A percentile compares a stretch with the other conserved stretches of the same genome.
Conservation (phyloP, 208 protist species). For the Acanthamoeba lenticulata region DNA sequence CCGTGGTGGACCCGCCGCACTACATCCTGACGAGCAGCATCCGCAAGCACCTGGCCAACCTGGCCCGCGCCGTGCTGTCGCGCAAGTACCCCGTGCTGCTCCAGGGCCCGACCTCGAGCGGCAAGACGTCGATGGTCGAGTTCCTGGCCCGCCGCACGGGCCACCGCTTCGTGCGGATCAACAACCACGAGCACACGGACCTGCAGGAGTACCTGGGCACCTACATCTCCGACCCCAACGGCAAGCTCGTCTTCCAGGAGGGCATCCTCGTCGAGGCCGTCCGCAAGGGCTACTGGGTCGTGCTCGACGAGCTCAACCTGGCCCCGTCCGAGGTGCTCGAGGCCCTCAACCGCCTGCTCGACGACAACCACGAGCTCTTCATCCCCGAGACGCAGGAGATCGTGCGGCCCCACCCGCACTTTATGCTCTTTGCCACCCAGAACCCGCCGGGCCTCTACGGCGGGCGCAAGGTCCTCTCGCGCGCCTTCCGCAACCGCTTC, state of each 20-base stretch:
- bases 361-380: conserved; percentile 99
- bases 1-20: conserved; percentile 80
- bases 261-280: conserved; percentile 97
- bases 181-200: conserved; percentile 99
- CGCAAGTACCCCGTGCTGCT: conserved; percentile 97
- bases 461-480: conserved; percentile 98
- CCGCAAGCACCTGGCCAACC: conserved; percentile 92
- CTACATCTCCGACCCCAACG: conserved; percentile 96
- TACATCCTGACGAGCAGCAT: conserved; percentile 98
- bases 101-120: conserved; percentile 98
- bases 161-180: conserved; percentile 99
- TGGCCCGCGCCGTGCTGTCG: conserved; percentile 95
- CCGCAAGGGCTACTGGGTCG: conserved; percentile 99
- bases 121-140: conserved; percentile 99
- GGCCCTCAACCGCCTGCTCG: conserved; percentile 99
- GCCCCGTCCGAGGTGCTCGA: conserved; percentile 99
- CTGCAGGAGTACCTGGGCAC: conserved; percentile 99
- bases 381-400: conserved; percentile 97
- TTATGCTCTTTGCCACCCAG: conserved; percentile 99
- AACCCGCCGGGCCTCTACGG: conserved; percentile 98
- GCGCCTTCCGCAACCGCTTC: conserved; percentile 99
- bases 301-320: conserved; percentile 99
- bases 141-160: conserved; percentile 98
- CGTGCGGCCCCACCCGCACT: conserved; percentile 97
- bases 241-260: conserved; percentile 96